Base-by-base conservation (phyloP, 176 grass and related monocot genomes). In the Tillandsia fasciculata region DNA sequence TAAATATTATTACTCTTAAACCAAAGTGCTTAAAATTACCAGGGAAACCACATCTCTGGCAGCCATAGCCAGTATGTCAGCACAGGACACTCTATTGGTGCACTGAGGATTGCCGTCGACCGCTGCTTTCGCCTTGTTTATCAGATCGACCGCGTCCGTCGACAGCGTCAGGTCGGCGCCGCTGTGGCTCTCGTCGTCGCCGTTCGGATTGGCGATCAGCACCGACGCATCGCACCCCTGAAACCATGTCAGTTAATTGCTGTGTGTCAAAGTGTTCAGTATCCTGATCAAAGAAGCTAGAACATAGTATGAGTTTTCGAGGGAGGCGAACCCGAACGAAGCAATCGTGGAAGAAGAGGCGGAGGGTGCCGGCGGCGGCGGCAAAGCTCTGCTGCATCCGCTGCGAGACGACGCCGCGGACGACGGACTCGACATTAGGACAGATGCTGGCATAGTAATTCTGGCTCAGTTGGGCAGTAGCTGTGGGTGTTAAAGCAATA, bases 301-400 rank as follows among this genome's bases (percentile, higher is more conserved):
- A 67, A 17, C 53, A 0, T 17, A 14, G 59, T 53, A 2, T 14
- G 10, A 11, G 14, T 53, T 2, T 50, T 33, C 1, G 1, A n/a
- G 2, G 1, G 1, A n/a, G 2, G 1, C 27, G 49, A 17, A 91
- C 88, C 88, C 88, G 81, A 69, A 91, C 88, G 66, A 87, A 91
- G 81, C 88, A 91, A 70, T 91, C 88, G 76, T 91, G 88, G 85
- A 91, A 91, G 84, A 91, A 87, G 85, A 91, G 81, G 63, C 88
- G 84, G 65, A 91, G 88, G 15, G 88, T 87, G 50, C 84, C 88
- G 12, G 88, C 73, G 14, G 78, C 88, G 2, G 88, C 88, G 78
- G 84, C 86, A 54, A 65, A 71, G 20, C 75, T 77, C 59, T 70
- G 66, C 73, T 79, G 69, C 11, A 88, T 76, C 76, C 84, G 82